Base-by-base conservation (phyloP, 306 rosid genomes). In the Bauhinia variegata region DNA sequence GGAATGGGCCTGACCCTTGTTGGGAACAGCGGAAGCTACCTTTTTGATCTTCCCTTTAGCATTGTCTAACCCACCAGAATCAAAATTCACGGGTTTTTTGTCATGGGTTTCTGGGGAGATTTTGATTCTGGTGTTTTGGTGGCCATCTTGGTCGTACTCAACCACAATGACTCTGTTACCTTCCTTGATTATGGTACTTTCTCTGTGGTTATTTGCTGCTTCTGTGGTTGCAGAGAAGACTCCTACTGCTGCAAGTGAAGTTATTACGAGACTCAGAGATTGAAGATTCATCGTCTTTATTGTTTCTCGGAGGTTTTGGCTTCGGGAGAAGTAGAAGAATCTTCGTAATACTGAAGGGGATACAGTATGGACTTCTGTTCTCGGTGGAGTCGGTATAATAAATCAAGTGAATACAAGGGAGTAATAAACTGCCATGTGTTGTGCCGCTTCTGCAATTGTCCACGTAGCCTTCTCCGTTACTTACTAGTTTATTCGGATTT, bases 81-180 rank as follows among this genome's bases (percentile, higher is more conserved):
- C 73, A 41, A 8, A 15, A 37, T 28, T 7, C 39, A 55, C 2
- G 31, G 8, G 4, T 3, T 52, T 37, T 3, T 36, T 7, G 10
- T 23, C 11, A 0, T 36, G 67, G 39, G 10, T 30, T 2, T 83
- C 73, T 1, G 92, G 78, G 28, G 85, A 78, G 73, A 87, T 77
- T 4, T 96, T 89, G 67, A 92, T 71, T 46, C 82, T 89, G 55
- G 95, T 92, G 74, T 73, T 82, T 1, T 81, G 91, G 1, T 71
- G 54, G 10, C 80, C 91, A 13, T 62, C 78, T 65, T 79, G 68
- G 23, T 88, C 88, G 41, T 82, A 86, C 74, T 93, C 95, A 7
- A 88, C 91, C 0, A 93, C 95, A 1, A 89, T 86, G 1, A 85
- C 83, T 44, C 86, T 66, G 46, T 86, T 88, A 4, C 93, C 96